Conservation (phyloP, 176 grass and related monocot genomes). For the Guadua angustifolia region DNA sequence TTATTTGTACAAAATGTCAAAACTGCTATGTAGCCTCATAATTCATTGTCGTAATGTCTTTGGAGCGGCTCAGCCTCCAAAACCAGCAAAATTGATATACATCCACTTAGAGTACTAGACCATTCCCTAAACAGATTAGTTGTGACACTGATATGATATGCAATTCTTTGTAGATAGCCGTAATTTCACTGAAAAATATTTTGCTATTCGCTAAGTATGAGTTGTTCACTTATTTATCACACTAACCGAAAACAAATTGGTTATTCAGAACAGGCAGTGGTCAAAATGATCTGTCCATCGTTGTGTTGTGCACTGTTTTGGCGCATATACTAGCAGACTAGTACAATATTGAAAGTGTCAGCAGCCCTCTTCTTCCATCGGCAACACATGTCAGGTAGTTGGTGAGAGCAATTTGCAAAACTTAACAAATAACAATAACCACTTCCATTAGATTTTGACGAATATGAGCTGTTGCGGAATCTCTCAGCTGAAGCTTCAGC, state of each 20-base stretch:
- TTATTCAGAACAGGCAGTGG: not conserved
- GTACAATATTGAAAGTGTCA: not conserved
- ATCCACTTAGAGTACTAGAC: too few relatives aligned
- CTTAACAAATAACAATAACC: not conserved
- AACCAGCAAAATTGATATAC: not conserved
- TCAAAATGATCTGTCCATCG: not conserved
- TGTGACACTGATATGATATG: not conserved
- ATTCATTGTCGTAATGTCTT: not conserved
- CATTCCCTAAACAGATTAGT: too few relatives aligned
- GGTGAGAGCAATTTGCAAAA: constrained; percentile 2
- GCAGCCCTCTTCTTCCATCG: not conserved
- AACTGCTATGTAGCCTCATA: not conserved
- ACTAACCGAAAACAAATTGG: not conserved
- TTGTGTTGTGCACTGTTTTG: not conserved
- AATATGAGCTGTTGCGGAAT: constrained; percentile 25
- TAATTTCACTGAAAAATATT: not conserved
- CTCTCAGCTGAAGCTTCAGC: constrained; percentile 24
- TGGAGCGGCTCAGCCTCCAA: not conserved
- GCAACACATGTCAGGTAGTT: not conserved
- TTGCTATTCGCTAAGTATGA: not conserved
- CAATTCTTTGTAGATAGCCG: not conserved
- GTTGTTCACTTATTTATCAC: not conserved
- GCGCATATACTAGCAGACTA: not conserved
- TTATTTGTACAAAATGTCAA: not conserved
- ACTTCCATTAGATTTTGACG: not conserved